Conservation (phyloP, 768 basidiomycete species). For the Trametes elegans region DNA sequence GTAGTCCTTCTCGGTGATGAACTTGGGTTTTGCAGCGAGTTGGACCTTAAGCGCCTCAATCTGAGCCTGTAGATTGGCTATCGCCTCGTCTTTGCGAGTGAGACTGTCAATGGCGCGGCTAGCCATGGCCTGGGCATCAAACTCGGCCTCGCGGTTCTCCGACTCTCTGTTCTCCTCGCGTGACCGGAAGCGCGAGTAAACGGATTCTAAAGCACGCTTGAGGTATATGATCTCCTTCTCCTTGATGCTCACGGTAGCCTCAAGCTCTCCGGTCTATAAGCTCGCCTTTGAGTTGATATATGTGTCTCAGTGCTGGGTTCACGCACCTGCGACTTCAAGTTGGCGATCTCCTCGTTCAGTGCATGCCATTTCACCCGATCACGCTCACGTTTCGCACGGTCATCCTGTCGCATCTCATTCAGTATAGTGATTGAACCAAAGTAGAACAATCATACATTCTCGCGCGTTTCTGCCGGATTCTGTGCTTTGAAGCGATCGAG, state of each 20-base stretch:
- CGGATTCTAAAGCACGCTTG: conserved; percentile 84
- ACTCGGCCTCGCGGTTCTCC: conserved; percentile 40
- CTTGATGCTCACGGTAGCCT: conserved; percentile 44
- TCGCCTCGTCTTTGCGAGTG: conserved; percentile 66
- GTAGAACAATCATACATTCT: conserved; percentile 47
- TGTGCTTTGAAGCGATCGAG: conserved; percentile 60
- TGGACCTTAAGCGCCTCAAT: conserved; percentile 50
- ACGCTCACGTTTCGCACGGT: conserved; percentile 71
- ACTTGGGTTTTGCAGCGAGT: conserved; percentile 47
- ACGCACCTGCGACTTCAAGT: conserved; percentile 66
- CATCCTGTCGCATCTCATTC: conserved; percentile 45
- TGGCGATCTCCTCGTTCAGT: conserved; percentile 71
- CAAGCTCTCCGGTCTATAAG: conserved; percentile 53
- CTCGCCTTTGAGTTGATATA: no score
- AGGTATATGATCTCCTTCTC: conserved; percentile 76
- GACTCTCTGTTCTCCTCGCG: conserved; percentile 49
- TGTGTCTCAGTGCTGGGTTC: no score
- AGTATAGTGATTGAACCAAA: not conserved
- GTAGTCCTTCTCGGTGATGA: conserved; percentile 66
- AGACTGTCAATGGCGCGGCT: conserved; percentile 68
- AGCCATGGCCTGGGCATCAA: conserved; percentile 70
- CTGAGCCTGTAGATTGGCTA: conserved; percentile 48
- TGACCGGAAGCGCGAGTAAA: conserved; percentile 74
- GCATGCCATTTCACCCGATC: conserved; percentile 71
- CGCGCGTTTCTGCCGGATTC: conserved; percentile 54